Base-by-base conservation (phyloP, 805 yeast species). In the Metschnikowia peoriensis region DNA sequence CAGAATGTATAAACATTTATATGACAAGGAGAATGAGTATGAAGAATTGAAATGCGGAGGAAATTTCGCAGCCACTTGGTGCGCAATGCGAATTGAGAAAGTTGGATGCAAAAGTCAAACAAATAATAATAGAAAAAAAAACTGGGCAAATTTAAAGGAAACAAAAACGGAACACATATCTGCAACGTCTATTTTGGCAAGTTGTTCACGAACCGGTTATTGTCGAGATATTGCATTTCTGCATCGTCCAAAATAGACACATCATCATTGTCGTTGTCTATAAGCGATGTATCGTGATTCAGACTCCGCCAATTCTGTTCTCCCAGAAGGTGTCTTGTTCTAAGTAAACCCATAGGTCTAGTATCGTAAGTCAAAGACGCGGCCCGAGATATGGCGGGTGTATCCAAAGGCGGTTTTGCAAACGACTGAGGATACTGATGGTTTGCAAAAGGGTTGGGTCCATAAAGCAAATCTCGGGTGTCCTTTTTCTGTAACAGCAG, bases 381-480 rank as follows among this genome's bases (percentile, higher is more conserved):
- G 5, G 52, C 57, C 7, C 57, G 50, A 7, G 54, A 49, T n/a
- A 54, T 14, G 8, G 48, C 22, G n/a, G 37, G 29, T 2, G 44
- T 22, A 16, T 46, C 55, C 15, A 41, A 12, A 1, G 48, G 22
- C 22, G 22, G 43, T 47, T 46, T 51, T 27, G 58, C 56, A n/a
- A 53, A 43, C 8, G 52, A 43, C 27, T 52, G 54, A 2, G 61
- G 61, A 46, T 58, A 58, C 32, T 58, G 60, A 34, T 58, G 61
- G 29, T 42, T 48, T 28, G 60, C 35, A 22, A 58, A 57, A 9
- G 58, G 51, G 28, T 47, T 55, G 28, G 61, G 61, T 15, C 55
- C 55, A 39, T 66, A 66, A 8, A 66, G 57, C n/a, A 66, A 42
- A 12, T 61, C 50, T 29, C 47, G 58, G 5, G 68, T 59, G 17